Conservation (phyloP, 2,329 filamentous ascomycete species). For the Claviceps cyperi region DNA sequence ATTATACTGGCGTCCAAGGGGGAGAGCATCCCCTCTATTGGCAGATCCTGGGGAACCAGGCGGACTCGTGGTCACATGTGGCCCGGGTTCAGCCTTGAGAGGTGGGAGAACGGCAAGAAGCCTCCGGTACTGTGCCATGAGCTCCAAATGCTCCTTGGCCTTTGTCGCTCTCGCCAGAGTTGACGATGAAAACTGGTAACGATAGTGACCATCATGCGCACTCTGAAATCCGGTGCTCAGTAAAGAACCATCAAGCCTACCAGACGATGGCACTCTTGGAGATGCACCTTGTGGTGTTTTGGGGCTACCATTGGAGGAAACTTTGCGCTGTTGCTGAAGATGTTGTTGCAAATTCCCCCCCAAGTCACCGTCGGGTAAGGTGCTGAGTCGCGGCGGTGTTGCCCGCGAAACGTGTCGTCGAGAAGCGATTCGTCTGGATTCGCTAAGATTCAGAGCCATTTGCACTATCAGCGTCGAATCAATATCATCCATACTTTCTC, state of each 20-base stretch:
- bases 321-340: slow-evolving; percentile 54
- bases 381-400: slow-evolving; percentile 34
- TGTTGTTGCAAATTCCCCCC: slow-evolving; percentile 51
- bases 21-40: slow-evolving; percentile 18
- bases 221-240: slow-evolving; percentile 33
- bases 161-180: slow-evolving; percentile 74
- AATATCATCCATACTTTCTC: slow-evolving; percentile 35
- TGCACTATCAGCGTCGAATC: slow-evolving; percentile 86
- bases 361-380: slow-evolving; percentile 35
- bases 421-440: slow-evolving; percentile 54
- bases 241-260: slow-evolving; percentile 28
- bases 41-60: slow-evolving; percentile 23
- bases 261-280: slow-evolving; percentile 26
- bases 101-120: slow-evolving; percentile 68
- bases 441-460: slow-evolving; percentile 78
- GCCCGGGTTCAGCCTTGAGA: slow-evolving; percentile 34
- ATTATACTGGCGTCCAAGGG: slow-evolving; percentile 63
- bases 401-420: slow-evolving; percentile 40
- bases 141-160: slow-evolving; percentile 71
- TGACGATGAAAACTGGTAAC: slow-evolving; percentile 59
- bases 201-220: slow-evolving; percentile 30
- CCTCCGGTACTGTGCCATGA: slow-evolving; percentile 71
- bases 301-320: slow-evolving; percentile 47
- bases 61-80: slow-evolving; percentile 26
- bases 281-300: slow-evolving; percentile 29